These are phyloP conservation scores for Paecilomyces sp. DNA, from an alignment of 2,329 filamentous ascomycete genomes.

Conservation along the genomic window DNA sequence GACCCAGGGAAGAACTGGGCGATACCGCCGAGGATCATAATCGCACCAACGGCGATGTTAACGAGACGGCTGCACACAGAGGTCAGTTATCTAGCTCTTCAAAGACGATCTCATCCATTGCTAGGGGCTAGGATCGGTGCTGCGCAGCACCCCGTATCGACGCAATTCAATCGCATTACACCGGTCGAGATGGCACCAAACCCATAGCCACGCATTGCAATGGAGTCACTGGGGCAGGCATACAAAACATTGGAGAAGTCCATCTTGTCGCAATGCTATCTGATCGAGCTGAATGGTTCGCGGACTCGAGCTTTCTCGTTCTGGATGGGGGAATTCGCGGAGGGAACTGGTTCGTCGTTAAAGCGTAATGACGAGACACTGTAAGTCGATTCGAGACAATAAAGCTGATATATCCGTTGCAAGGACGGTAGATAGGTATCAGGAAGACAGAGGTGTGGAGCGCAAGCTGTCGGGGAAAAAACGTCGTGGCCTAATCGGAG, in stretches of 20 bases:
- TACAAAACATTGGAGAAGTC: slow-evolving; percentile 91
- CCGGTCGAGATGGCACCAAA: slow-evolving; percentile 1
- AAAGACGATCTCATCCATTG: background rate
- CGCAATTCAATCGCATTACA: slow-evolving; percentile 3
- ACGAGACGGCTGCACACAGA: slow-evolving; percentile 67
- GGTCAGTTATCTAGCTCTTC: slow-evolving; percentile 16
- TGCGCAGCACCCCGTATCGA: background rate
- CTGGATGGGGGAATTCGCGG: background rate
- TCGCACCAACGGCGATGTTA: slow-evolving; percentile 78
- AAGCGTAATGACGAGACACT: background rate
- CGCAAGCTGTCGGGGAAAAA: background rate
- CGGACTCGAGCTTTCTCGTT: background rate
- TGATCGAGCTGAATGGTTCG: background rate
- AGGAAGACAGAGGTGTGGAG: background rate
- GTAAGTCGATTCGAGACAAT: background rate
- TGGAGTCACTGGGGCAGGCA: slow-evolving; percentile 32
- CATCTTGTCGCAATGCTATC: slow-evolving; percentile 48
- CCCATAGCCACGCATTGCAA: background rate
- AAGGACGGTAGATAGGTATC: background rate
- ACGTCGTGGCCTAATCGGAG: background rate
- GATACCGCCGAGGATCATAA: slow-evolving; percentile 79
- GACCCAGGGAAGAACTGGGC: slow-evolving; percentile 38
- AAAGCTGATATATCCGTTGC: background rate
- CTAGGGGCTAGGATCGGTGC: slow-evolving; percentile 3
- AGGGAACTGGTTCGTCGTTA: background rate